phyloP scores from a whole-genome alignment of 176 grass and related monocot species.

The Raddia distichophylla region DNA sequence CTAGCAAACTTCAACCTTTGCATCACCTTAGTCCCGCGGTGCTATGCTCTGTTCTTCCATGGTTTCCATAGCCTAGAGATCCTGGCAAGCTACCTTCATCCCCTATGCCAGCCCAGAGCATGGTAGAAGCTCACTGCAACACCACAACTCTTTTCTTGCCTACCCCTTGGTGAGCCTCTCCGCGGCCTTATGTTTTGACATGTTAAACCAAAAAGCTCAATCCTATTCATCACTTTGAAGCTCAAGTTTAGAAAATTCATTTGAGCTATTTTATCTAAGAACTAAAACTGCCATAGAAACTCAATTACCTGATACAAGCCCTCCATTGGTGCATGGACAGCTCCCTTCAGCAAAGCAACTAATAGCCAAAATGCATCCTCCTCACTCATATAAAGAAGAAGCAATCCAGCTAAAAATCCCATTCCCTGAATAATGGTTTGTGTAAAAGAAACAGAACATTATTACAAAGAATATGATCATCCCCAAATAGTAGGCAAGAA shows the following conservation, averaged over 20 bases:
- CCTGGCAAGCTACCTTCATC: too few species aligned
- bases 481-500: not conserved
- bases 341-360: conserved; percentile 94
- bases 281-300: conserved; percentile 14
- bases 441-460: conserved; percentile 35
- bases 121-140: too few species aligned
- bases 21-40: too few species aligned
- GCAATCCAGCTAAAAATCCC: conserved; percentile 92
- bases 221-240: not conserved
- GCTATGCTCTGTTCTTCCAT: too few species aligned
- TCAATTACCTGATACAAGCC: conserved; percentile 91
- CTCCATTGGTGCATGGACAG: conserved; percentile 97
- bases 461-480: conserved; percentile 23
- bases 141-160: too few species aligned
- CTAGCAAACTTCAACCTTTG: too few species aligned
- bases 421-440: conserved; percentile 65
- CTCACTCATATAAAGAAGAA: conserved; percentile 98
- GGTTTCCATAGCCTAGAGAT: too few species aligned
- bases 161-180: too few species aligned
- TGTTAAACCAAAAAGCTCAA: conserved; percentile 15
- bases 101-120: too few species aligned
- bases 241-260: not conserved
- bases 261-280: not conserved
- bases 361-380: conserved; percentile 98
- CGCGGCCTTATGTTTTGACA: too few species aligned